These are phyloP conservation scores for Deinandra increscens DNA, from an alignment of 129 eudicot species.

Conservation along the genomic window DNA sequence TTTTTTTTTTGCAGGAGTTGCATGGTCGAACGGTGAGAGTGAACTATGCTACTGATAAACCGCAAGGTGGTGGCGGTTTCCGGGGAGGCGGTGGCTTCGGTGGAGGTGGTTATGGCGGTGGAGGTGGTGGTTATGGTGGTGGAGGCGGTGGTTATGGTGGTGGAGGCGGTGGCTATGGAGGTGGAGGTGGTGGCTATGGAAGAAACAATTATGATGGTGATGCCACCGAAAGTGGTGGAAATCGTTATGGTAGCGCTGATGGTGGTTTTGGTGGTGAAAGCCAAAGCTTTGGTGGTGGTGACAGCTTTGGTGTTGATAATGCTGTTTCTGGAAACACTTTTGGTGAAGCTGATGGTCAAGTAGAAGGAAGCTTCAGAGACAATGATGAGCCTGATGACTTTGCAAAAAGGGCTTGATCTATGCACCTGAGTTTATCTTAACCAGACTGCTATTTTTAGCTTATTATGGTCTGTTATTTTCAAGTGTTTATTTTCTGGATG, in stretches of 20 bases:
- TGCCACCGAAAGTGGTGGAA: constrained; percentile 16
- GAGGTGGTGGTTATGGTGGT: constrained; percentile 21
- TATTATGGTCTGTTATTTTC: constrained; percentile 33
- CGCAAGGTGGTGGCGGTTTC: constrained; percentile 52
- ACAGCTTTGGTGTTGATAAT: constrained; percentile 22
- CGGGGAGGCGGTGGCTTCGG: constrained; percentile 38
- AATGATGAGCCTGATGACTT: constrained; percentile 50
- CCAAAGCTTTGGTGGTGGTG: neutral
- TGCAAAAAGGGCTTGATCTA: constrained; percentile 46
- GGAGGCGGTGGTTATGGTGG: constrained; percentile 21
- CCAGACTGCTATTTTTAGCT: constrained; percentile 32
- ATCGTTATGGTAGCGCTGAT: constrained; percentile 22
- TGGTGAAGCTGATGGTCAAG: constrained; percentile 20
- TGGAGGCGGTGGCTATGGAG: neutral
- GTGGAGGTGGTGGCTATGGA: constrained; percentile 14
- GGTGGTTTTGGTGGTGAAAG: constrained; percentile 6
- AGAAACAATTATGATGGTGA: constrained; percentile 17
- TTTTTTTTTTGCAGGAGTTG: constrained; percentile 53
- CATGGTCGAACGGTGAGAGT: constrained; percentile 73
- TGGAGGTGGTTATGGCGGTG: constrained; percentile 21
- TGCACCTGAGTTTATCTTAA: constrained; percentile 14
- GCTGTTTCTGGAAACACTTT: constrained; percentile 21
- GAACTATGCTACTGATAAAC: constrained; percentile 67
- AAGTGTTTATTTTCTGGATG: constrained; percentile 23
- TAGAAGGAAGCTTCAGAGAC: constrained; percentile 45